Evolutionary conservation across 2,329 filamentous ascomycete genomes (phyloP).

Genomic region (Aspergillus transmontanensis): DNA sequence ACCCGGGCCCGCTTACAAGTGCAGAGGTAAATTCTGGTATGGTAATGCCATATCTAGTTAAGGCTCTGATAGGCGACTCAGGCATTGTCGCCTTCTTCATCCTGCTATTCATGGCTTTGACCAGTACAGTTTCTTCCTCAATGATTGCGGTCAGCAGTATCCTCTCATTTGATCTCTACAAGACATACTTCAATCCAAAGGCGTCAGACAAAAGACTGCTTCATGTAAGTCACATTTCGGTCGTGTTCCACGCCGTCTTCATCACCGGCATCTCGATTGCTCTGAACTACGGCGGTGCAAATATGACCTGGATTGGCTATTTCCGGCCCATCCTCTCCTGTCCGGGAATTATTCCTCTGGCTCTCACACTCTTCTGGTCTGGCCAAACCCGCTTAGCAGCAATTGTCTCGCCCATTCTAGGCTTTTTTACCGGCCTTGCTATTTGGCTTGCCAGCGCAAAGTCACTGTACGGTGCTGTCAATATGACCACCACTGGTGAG

Average conservation of each 20-base stretch:
- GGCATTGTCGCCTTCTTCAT: slow-evolving; percentile 51
- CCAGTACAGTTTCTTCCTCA: slow-evolving; percentile 52
- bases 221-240: slow-evolving; percentile 50
- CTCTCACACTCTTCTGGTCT: slow-evolving; percentile 49
- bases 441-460: slow-evolving; percentile 50
- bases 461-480: slow-evolving; percentile 43
- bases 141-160: slow-evolving; percentile 57
- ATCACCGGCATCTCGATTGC: slow-evolving; percentile 52
- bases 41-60: slow-evolving; percentile 52
- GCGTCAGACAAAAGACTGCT: slow-evolving; percentile 48
- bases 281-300: slow-evolving; percentile 52
- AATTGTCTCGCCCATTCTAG: slow-evolving; percentile 41
- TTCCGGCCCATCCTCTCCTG: slow-evolving; percentile 47
- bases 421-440: slow-evolving; percentile 46
- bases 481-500: slow-evolving; percentile 44
- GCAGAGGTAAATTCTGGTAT: slow-evolving; percentile 48
- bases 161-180: slow-evolving; percentile 54
- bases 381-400: slow-evolving; percentile 50
- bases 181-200: slow-evolving; percentile 52
- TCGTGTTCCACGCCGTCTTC: slow-evolving; percentile 52
- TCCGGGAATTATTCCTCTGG: slow-evolving; percentile 50
- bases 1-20: slow-evolving; percentile 44
- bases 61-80: slow-evolving; percentile 47
- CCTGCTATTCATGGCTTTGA: slow-evolving; percentile 56
- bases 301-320: slow-evolving; percentile 52